Percentiles rank a stretch among this genome's conserved stretches.
Evolutionary conservation across 805 yeast species (phyloP).

Genomic region (Scheffersomyces ergatensis): DNA sequence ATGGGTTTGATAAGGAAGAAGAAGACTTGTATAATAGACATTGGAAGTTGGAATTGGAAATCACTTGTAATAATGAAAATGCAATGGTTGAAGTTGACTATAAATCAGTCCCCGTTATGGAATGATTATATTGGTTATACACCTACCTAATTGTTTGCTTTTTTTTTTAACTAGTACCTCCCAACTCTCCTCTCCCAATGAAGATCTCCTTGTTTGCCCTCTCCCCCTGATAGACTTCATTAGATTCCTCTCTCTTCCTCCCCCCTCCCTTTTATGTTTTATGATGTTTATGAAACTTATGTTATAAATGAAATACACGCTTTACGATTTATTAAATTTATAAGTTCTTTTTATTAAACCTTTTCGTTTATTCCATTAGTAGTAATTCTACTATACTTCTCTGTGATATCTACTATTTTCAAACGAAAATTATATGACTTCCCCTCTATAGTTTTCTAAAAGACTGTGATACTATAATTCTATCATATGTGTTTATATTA

Average conservation of each 20-base stretch:
- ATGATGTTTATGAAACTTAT: background rate
- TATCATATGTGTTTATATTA: no score
- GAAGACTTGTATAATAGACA: conserved; percentile 49
- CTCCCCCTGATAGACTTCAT: background rate
- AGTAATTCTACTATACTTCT: no score
- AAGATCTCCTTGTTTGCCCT: background rate
- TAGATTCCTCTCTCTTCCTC: background rate
- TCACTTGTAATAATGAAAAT: conserved; percentile 62
- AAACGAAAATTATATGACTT: no score
- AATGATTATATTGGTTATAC: background rate
- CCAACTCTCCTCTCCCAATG: background rate
- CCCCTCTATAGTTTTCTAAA: no score
- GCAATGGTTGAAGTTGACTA: conserved; percentile 69
- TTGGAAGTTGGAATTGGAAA: conserved; percentile 63
- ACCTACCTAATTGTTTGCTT: background rate
- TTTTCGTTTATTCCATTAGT: no score
- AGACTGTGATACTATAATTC: no score
- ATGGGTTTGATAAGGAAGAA: conserved; percentile 49
- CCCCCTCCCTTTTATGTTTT: background rate
- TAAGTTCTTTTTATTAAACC: no score
- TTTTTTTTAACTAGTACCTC: no score
- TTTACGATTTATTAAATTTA: background rate
- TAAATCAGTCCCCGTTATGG: conserved; percentile 45
- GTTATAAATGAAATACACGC: background rate
- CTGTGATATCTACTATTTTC: no score